These are phyloP conservation scores for Thraustotheca clavata DNA, from an alignment of 352 stramenopile species.

Conservation along the genomic window DNA sequence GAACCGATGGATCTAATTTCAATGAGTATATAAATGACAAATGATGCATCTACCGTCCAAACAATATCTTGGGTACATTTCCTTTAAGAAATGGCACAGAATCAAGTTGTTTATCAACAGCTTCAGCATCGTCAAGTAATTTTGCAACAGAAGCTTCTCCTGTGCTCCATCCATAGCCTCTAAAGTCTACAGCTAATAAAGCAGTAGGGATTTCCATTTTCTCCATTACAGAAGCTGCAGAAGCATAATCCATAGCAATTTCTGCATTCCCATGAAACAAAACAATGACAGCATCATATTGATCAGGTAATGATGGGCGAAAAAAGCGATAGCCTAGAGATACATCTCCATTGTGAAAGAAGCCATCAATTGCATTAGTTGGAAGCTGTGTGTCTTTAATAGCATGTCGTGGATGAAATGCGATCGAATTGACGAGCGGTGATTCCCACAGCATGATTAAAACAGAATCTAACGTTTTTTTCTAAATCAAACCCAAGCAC, in stretches of 20 bases:
- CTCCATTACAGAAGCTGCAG: background rate
- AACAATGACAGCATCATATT: background rate
- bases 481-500: too few species aligned
- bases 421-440: constrained; percentile 17
- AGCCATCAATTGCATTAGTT: constrained; percentile 11
- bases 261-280: constrained; percentile 20
- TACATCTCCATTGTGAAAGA: background rate
- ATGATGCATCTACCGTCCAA: constrained; percentile 1
- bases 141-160: constrained; percentile 2
- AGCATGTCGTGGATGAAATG: constrained; percentile 13
- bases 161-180: constrained; percentile 17
- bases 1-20: constrained; percentile 14
- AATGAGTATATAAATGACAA: background rate
- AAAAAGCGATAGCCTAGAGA: constrained; percentile 20
- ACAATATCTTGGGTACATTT: constrained; percentile 5
- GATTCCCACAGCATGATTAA: constrained; percentile 11
- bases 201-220: background rate
- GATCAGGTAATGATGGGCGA: background rate
- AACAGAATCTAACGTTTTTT: too few species aligned
- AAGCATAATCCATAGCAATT: constrained; percentile 16
- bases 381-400: background rate
- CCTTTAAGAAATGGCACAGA: background rate
- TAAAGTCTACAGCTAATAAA: constrained; percentile 13
- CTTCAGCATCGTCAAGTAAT: constrained; percentile 9
- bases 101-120: constrained; percentile 1